Percentiles rank a stretch among this genome's conserved stretches.
phyloP scores from a whole-genome alignment of 768 basidiomycete genomes.

The Russula olivacea region DNA sequence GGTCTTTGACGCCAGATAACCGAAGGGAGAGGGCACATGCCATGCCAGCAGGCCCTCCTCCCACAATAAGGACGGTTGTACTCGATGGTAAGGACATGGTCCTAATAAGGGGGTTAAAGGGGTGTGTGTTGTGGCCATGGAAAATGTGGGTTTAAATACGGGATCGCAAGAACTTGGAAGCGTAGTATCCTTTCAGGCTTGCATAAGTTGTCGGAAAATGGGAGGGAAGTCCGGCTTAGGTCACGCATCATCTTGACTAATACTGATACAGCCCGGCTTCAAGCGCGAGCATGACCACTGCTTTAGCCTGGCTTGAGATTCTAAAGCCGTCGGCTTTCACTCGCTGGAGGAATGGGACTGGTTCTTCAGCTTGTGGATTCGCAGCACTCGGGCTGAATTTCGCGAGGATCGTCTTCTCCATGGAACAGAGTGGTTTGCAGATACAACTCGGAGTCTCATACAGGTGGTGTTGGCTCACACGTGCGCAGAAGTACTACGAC shows the following conservation, averaged over 20 bases:
- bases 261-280: too few species aligned
- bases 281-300: too few species aligned
- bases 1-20: constrained; percentile 38
- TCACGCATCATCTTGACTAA: background rate
- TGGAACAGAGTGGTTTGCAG: too few species aligned
- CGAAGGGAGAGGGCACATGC: constrained; percentile 42
- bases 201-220: constrained; percentile 2
- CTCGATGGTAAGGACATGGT: constrained; percentile 32
- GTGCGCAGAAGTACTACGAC: too few species aligned
- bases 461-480: too few species aligned
- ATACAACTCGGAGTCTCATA: too few species aligned
- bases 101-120: background rate
- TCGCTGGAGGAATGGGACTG: too few species aligned
- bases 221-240: background rate
- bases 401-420: too few species aligned
- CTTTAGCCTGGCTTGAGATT: too few species aligned
- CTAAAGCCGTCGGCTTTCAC: too few species aligned
- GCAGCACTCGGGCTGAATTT: too few species aligned
- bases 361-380: too few species aligned
- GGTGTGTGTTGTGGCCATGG: background rate
- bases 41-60: constrained; percentile 47
- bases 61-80: constrained; percentile 45
- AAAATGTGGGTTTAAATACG: constrained; percentile 2
- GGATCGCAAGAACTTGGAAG: background rate
- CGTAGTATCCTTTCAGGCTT: background rate